Evolutionary conservation across 2,329 filamentous ascomycete genomes (phyloP).

Genomic region (Tolypocladium guangdongense): DNA sequence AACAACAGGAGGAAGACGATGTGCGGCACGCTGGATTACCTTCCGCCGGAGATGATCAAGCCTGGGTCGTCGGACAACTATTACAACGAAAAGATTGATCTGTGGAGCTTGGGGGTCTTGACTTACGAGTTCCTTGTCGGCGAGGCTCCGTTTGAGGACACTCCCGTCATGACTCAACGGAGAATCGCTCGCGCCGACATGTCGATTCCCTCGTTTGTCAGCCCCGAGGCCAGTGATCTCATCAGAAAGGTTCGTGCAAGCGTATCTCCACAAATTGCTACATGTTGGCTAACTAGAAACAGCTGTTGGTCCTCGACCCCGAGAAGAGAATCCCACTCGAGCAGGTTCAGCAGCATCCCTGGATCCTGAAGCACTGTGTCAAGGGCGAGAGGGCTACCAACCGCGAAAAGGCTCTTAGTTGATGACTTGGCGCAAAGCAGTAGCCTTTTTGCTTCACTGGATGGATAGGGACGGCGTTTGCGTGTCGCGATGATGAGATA

Average conservation of each 20-base stretch:
- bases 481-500: conserved; percentile 6
- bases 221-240: conserved; percentile 77
- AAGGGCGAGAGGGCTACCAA: conserved; percentile 45
- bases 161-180: conserved; percentile 84
- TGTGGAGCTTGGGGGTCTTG: conserved; percentile 91
- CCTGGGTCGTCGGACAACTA: conserved; percentile 71
- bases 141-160: conserved; percentile 95
- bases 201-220: conserved; percentile 84
- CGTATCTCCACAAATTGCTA: too few relatives aligned
- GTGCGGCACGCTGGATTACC: conserved; percentile 94
- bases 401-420: conserved; percentile 30
- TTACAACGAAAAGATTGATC: conserved; percentile 90
- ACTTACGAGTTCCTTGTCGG: conserved; percentile 95
- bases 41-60: conserved; percentile 96
- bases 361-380: conserved; percentile 92
- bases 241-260: conserved; percentile 66
- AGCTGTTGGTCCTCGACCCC: conserved; percentile 84
- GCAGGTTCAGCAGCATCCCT: conserved; percentile 80
- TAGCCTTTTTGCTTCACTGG: not conserved
- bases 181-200: conserved; percentile 85
- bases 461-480: conserved; percentile 3
- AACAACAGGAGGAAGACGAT: conserved; percentile 90
- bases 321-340: conserved; percentile 88
- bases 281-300: conserved; percentile 14
- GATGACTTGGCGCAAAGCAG: not conserved